Evolutionary conservation across 2,329 filamentous ascomycete species (phyloP).

Genomic region (Penicillium sp.): DNA sequence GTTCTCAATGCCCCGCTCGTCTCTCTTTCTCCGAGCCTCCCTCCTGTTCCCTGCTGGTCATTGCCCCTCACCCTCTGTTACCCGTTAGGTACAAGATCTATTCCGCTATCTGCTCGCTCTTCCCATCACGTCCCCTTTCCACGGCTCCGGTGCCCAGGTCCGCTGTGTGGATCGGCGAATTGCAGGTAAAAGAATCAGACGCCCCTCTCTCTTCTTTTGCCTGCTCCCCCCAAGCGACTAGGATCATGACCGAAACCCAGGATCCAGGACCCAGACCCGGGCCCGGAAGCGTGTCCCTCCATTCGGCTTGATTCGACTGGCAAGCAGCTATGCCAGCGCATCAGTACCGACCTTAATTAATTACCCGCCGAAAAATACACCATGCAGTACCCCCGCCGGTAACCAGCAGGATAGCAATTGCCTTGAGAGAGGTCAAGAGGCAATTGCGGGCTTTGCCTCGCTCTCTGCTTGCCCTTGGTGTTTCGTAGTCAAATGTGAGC

Average conservation of each 20-base stretch:
- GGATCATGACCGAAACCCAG: background rate
- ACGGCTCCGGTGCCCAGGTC: background rate
- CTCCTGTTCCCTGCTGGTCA: background rate
- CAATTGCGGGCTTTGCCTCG: background rate
- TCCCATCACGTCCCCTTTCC: background rate
- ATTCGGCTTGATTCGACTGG: constrained; percentile 59
- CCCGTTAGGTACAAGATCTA: background rate
- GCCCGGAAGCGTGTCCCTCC: constrained; percentile 14
- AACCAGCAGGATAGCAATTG: background rate
- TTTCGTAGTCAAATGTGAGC: background rate
- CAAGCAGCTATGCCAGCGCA: constrained; percentile 86
- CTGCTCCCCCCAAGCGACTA: background rate
- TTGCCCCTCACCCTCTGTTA: background rate
- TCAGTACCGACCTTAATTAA: constrained; percentile 48
- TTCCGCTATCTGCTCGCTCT: background rate
- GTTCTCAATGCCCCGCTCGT: background rate
- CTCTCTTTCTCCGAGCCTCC: background rate
- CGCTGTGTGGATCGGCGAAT: constrained; percentile 31
- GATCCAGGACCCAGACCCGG: constrained; percentile 11
- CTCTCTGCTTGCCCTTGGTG: background rate
- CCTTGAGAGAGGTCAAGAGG: background rate
- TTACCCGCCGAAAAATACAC: constrained; percentile 20
- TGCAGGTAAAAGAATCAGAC: constrained; percentile 22
- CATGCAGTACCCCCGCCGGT: constrained; percentile 2
- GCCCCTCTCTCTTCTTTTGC: background rate